A percentile compares a stretch with the other conserved stretches of the same genome.
phyloP scores from a whole-genome alignment of 805 yeast species.

The Nakazawaea populi region DNA sequence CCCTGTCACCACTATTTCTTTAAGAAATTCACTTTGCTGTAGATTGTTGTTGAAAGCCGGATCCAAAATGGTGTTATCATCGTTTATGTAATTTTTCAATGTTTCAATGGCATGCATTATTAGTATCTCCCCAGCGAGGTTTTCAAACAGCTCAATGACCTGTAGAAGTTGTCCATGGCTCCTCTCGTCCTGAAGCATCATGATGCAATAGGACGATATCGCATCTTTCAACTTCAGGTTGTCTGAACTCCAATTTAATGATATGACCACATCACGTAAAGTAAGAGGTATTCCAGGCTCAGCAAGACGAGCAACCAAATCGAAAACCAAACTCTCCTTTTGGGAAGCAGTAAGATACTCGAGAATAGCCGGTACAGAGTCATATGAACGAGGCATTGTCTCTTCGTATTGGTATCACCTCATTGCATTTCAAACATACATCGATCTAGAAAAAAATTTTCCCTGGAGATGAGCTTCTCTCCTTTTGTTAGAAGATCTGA shows the following conservation, averaged over 20 bases:
- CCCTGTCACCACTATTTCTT: background rate
- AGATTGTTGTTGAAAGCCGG: background rate
- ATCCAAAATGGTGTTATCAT: slow-evolving; percentile 1
- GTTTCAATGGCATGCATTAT: background rate
- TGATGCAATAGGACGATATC: slow-evolving; percentile 3
- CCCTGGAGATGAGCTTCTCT: background rate
- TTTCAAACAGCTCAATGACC: background rate
- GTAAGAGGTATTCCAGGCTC: slow-evolving; percentile 16
- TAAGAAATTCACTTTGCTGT: background rate
- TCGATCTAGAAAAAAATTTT: background rate
- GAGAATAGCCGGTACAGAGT: background rate
- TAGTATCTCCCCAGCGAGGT: background rate
- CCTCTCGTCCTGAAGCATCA: background rate
- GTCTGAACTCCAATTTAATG: slow-evolving; percentile 13
- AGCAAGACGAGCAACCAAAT: slow-evolving; percentile 16
- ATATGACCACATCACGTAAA: slow-evolving; percentile 24
- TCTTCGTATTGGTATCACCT: background rate
- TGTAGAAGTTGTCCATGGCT: background rate
- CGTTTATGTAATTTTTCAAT: background rate
- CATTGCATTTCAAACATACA: background rate
- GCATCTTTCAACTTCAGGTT: slow-evolving; percentile 7
- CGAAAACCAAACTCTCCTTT: background rate
- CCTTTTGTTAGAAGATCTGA: too few relatives aligned
- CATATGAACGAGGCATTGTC: background rate
- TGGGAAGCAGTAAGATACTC: background rate